Evolutionary conservation across 108 stramenopile genomes (phyloP), one percentile per base, ranked within the genome.

Genomic region (Skeletonema marinoi): DNA sequence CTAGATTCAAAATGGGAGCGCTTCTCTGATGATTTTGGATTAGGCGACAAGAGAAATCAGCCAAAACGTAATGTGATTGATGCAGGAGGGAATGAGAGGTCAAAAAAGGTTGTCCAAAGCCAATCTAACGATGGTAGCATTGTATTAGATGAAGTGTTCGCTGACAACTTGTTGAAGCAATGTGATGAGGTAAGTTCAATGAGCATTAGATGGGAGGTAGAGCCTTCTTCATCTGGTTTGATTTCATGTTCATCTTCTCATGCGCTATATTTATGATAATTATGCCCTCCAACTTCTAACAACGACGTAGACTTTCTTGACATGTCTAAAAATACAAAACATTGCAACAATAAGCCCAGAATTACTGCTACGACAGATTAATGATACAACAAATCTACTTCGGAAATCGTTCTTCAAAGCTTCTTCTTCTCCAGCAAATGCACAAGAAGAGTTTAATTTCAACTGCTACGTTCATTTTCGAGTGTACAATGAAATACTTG

Each of bases 1-100:
- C 38, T 89, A 14, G 95, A 96, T 71, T 90, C 88, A 9, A 58
- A 72, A 71, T 96, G 92, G 92, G 95, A 96, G 70, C 65, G 78
- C 54, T 91, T 96, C 65, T 87, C 87, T 0, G 95, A 96, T 35
- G 69, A 75, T 32, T 88, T 81, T 46, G 88, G 89, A 10, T 59
- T 96, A 19, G 95, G 95, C 4, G 60, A 75, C 16, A 68, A 75
- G 33, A 66, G 81, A 50, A 82, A 76, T 46, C 31, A 38, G 25
- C 70, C 76, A 6, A 78, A 78, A 74, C 62, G 54, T 25, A 69
- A 71, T 8, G 74, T 75, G 13, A 59, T 68, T 19, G 60, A 54
- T 63, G 75, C 54, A 10, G 59, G 60, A 4, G 74, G 64, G 30
- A 67, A 77, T 41, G 46, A 42, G n/a, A 9, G 8, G 4, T 29